These are phyloP conservation scores for Rubia yunnanensis DNA, from an alignment of 257 asterid species.

Conservation along the genomic window DNA sequence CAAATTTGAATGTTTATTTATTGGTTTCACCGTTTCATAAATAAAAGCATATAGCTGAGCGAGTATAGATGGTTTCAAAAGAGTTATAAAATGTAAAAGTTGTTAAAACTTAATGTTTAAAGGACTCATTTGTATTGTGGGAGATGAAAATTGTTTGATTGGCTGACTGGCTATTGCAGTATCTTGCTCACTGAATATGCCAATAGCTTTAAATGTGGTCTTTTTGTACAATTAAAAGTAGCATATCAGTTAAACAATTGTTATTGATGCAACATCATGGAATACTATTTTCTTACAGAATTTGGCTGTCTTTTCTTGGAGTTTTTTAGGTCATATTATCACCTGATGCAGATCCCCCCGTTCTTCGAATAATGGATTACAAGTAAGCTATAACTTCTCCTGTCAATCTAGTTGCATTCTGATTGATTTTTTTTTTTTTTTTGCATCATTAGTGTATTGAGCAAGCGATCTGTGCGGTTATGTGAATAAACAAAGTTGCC, in stretches of 20 bases:
- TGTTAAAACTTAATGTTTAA: no score
- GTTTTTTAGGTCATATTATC: constrained; percentile 72
- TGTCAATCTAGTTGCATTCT: not conserved
- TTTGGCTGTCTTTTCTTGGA: constrained; percentile 11
- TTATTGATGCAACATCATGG: not conserved
- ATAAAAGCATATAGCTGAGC: not conserved
- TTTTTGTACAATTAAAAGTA: not conserved
- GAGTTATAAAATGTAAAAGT: no score
- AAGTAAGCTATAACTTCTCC: constrained; percentile 42
- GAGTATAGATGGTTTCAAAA: no score
- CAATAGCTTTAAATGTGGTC: not conserved
- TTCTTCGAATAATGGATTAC: constrained; percentile 87
- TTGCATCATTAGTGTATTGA: not conserved
- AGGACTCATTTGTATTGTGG: no score
- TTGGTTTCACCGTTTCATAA: no score
- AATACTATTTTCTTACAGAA: not conserved
- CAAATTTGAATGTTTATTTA: not conserved
- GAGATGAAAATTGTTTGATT: not conserved
- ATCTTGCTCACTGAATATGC: not conserved
- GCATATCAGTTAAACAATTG: not conserved
- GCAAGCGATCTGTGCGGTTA: not conserved
- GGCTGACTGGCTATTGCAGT: not conserved
- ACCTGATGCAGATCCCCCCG: constrained; percentile 96
- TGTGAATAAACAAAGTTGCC: not conserved
- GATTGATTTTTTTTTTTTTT: not conserved